A percentile compares a stretch with the other conserved stretches of the same genome.
Evolutionary conservation across 2,329 filamentous ascomycete species (phyloP).

Genomic region (Cytospora chrysosperma): DNA sequence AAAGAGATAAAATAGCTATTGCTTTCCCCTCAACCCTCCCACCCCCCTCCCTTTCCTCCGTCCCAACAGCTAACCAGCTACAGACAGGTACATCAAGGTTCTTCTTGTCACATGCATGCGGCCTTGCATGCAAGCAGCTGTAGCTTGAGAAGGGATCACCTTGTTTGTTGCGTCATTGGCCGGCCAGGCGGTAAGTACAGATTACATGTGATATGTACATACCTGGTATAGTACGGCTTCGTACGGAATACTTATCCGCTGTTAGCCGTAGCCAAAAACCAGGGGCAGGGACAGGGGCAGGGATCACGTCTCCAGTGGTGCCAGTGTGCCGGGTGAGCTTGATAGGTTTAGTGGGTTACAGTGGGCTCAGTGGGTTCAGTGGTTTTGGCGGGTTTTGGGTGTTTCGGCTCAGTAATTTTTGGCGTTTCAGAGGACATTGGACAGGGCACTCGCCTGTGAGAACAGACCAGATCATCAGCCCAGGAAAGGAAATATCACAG

Average conservation of each 20-base stretch:
- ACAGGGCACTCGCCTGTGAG: neutral
- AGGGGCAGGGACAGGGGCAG: neutral
- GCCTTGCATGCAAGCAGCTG: neutral
- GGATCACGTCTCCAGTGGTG: neutral
- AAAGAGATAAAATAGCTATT: neutral
- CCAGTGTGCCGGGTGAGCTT: neutral
- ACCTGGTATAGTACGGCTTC: no score
- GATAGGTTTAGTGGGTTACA: neutral
- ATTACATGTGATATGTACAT: neutral
- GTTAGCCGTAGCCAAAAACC: neutral
- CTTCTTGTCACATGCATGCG: neutral
- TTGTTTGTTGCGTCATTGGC: constrained; percentile 9
- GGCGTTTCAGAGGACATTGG: constrained; percentile 12
- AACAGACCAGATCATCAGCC: constrained; percentile 2
- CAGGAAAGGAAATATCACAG: neutral
- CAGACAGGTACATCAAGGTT: neutral
- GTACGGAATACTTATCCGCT: neutral
- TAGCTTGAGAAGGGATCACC: neutral
- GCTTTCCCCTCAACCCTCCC: neutral
- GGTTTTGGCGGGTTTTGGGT: neutral
- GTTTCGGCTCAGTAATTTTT: neutral
- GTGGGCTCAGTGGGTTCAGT: neutral
- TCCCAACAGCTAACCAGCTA: no score
- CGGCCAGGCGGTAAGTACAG: neutral
- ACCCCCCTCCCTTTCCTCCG: no score